Base-by-base conservation (phyloP, 345 rosid genomes). In the Brassica incana region DNA sequence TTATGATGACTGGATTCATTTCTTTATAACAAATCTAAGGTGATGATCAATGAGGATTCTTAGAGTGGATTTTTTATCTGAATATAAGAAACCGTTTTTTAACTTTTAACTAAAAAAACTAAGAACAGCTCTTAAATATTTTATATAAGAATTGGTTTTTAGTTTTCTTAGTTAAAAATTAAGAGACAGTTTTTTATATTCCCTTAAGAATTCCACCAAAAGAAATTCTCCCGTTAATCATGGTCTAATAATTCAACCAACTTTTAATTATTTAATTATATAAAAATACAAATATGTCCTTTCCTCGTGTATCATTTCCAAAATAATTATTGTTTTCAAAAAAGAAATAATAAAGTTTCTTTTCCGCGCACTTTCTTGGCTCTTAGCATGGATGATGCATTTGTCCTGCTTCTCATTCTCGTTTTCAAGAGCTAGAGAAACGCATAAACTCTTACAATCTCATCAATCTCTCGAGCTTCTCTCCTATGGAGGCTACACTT, bases 361-460 rank as follows among this genome's bases (percentile, higher is more conserved):
- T 3, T 35, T 52, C 56, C 65, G 65, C 65, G 70, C 70, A 77
- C 32, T 62, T 23, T 63, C 48, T 69, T 76, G 68, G 73, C 68
- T 67, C 10, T 16, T 43, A 30, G 62, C 10, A 11, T 2, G 45
- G 79, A 10, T 30, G 52, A 62, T 29, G 32, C 32, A 64, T 35
- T 62, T 69, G 70, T 70, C 16, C 40, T 25, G 32, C 32, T 40
- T 36, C 48, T 9, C 48, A 4, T 50, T n/a, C 1, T 7, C 12
- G 29, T 15, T 27, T 6, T 29, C 33, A 18, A 3, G 30, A 4
- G 7, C 8, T 40, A 16, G 8, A 64, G 59, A 65, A 64, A 12
- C 56, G n/a, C 58, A 72, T 40, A 61, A n/a, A 12, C 35, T 33
- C 54, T 33, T 27, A 27, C 64, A 0, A 8, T 11, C n/a, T n/a